phyloP scores from a whole-genome alignment of 306 rosid genomes.

The Vigna reflexopilosa region DNA sequence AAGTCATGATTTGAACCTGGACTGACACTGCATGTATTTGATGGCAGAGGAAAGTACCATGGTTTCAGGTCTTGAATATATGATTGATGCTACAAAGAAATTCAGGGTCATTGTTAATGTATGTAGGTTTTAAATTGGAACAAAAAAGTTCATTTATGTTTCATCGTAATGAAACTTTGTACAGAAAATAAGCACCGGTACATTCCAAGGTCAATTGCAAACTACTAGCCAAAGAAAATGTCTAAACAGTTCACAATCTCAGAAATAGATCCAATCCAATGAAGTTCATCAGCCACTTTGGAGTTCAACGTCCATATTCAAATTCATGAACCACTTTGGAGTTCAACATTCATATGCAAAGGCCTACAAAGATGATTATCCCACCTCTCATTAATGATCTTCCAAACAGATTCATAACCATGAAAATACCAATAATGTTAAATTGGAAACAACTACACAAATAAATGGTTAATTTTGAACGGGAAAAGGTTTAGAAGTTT shows the following conservation, averaged over 20 bases:
- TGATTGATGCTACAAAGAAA: slow-evolving; percentile 60
- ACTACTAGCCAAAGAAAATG: slow-evolving; percentile 29
- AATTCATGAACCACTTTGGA: slow-evolving; percentile 17
- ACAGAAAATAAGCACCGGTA: neutral
- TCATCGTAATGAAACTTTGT: slow-evolving; percentile 12
- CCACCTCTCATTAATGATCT: too few relatives aligned
- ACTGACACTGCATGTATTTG: slow-evolving; percentile 65
- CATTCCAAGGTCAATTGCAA: slow-evolving; percentile 32
- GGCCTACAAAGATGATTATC: too few relatives aligned
- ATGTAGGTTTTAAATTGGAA: slow-evolving; percentile 17
- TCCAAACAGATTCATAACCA: too few relatives aligned
- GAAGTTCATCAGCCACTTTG: slow-evolving; percentile 18
- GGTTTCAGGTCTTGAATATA: slow-evolving; percentile 68
- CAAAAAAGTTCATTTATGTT: neutral
- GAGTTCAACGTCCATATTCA: slow-evolving; percentile 15
- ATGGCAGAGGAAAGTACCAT: slow-evolving; percentile 93
- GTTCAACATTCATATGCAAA: slow-evolving; percentile 3
- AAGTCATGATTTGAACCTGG: slow-evolving; percentile 96
- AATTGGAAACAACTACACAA: too few relatives aligned
- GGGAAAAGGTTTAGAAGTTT: too few relatives aligned
- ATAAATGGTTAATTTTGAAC: too few relatives aligned
- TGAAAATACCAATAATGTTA: too few relatives aligned
- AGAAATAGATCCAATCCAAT: neutral
- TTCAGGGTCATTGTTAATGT: slow-evolving; percentile 35
- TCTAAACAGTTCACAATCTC: slow-evolving; percentile 18